Conservation (phyloP, 495 filamentous ascomycete species). For the Penicillium fimorum region DNA sequence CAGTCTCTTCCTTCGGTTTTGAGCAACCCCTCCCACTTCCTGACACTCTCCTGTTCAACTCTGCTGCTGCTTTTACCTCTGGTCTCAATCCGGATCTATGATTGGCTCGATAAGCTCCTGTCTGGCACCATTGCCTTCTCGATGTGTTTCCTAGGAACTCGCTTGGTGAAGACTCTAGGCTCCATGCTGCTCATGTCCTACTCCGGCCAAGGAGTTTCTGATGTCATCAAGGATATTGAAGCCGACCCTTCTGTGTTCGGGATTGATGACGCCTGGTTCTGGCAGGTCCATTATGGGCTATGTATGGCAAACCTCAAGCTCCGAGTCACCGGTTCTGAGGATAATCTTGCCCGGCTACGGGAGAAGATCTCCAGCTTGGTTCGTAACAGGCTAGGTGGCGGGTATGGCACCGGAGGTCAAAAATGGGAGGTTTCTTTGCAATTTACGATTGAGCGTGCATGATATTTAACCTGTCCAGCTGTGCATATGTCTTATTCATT, state of each 20-base stretch:
- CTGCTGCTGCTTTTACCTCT: conserved; percentile 82
- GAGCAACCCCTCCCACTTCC: conserved; percentile 89
- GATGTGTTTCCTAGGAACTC: conserved; percentile 83
- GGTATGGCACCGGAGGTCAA: conserved; percentile 77
- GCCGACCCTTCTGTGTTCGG: conserved; percentile 69
- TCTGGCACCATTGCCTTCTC: conserved; percentile 73
- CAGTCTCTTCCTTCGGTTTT: conserved; percentile 76
- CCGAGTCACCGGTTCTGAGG: conserved; percentile 62
- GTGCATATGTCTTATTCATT: not conserved
- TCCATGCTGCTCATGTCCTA: conserved; percentile 96
- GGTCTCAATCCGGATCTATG: conserved; percentile 68
- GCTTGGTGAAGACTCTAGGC: conserved; percentile 79
- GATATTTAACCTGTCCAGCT: not conserved
- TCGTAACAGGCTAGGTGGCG: conserved; percentile 81
- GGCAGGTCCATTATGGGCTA: conserved; percentile 97
- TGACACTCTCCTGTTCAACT: conserved; percentile 80
- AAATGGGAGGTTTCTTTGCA: conserved; percentile 80
- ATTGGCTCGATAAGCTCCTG: conserved; percentile 78
- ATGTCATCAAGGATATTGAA: conserved; percentile 81
- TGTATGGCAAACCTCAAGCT: conserved; percentile 94
- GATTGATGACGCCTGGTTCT: conserved; percentile 89
- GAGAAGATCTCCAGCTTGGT: conserved; percentile 75
- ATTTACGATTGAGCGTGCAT: conserved; percentile 41
- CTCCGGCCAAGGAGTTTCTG: conserved; percentile 61
- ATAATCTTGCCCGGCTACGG: conserved; percentile 64